Base-by-base conservation (phyloP, 768 basidiomycete species). In the Tulasnella sp. region DNA sequence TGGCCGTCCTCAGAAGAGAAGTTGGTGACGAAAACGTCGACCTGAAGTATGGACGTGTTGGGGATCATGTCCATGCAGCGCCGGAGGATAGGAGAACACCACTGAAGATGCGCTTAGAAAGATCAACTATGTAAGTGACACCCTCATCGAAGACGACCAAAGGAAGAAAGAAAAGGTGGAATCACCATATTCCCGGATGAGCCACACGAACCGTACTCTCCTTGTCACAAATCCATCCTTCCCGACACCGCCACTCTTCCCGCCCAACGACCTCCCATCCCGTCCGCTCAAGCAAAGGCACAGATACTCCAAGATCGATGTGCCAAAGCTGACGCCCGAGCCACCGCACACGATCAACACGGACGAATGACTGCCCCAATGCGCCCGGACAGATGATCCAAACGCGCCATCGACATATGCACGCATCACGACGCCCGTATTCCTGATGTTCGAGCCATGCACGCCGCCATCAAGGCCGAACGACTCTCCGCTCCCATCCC, bases 11-110 rank as follows among this genome's bases (percentile, higher is more conserved):
- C 21, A 17, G 43, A 27, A 17, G 73, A 72, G 62, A 74, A 75
- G 62, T 80, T 82, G 8, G 86, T 86, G 30, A 89, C 84, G 65
- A 82, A 89, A 45, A 89, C 83, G 64, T 86, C 81, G 51, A 89
- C 70, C 63, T 83, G 78, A 2, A 89, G 73, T 68, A 68, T 4
- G 48, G 71, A 65, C 52, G 72, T 65, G 69, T 65, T 29, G 3
- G 78, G 74, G 27, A 82, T 73, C 67, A 83, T 74, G 30, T 76
- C 72, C 66, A 78, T 75, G 69, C 84, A 88, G 17, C 74, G 74
- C n/a, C 80, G 78, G 34, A 89, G 67, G 50, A 78, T 72, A 7
- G 80, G 73, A 2, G 87, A 84, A 60, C 84, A 81, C 87, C 87
- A 89, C 56, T 83, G 80, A 29, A 89, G 73, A 63, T 89, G 84